Conservation (phyloP, 768 basidiomycete genomes). For the Lentinula detonsa region DNA sequence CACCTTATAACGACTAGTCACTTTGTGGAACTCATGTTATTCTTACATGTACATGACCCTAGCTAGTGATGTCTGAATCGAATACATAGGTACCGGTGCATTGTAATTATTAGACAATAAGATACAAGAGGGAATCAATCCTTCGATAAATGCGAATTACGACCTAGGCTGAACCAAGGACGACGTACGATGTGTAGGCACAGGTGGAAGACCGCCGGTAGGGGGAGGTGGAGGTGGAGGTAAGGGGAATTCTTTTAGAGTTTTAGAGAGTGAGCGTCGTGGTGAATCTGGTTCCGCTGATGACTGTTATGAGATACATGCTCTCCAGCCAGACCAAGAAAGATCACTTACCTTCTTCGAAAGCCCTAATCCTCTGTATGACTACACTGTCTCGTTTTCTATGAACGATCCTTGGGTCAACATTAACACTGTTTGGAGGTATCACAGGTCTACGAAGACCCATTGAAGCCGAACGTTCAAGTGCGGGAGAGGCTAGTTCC, state of each 20-base stretch:
- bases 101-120: neutral
- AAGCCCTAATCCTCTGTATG: slow-evolving; percentile 26
- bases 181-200: neutral
- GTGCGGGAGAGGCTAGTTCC: neutral
- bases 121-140: neutral
- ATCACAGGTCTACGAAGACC: neutral
- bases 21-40: neutral
- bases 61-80: no score
- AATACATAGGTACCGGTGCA: neutral
- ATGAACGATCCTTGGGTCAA: slow-evolving; percentile 7
- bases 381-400: slow-evolving; percentile 30
- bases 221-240: slow-evolving; percentile 24
- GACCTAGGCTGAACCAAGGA: neutral
- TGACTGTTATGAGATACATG: neutral
- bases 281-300: neutral
- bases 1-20: slow-evolving; percentile 8
- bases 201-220: slow-evolving; percentile 1
- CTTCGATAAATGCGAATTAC: neutral
- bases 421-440: neutral
- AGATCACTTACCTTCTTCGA: slow-evolving; percentile 15
- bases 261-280: slow-evolving; percentile 8
- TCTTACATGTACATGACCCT: no score
- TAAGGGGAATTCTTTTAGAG: slow-evolving; percentile 30
- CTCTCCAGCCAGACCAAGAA: neutral
- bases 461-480: slow-evolving; percentile 7